Conservation (phyloP, 768 basidiomycete species). For the Leccinum variicolor region DNA sequence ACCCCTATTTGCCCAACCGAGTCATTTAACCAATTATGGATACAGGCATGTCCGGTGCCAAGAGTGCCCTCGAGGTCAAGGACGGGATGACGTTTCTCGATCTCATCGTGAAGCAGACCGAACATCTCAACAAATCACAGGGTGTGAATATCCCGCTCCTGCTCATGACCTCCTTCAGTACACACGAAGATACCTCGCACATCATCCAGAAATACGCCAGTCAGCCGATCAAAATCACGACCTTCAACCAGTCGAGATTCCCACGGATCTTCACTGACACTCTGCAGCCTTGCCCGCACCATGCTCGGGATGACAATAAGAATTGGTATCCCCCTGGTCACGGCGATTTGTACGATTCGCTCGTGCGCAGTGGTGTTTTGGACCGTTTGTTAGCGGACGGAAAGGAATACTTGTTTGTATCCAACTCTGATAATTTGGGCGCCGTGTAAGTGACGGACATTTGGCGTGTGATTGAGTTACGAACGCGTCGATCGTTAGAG, state of each 20-base stretch:
- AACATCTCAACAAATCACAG: constrained; percentile 85
- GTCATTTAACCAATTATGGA: neutral
- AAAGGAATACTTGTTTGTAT: constrained; percentile 96
- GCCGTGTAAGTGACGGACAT: constrained; percentile 60
- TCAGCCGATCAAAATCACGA: constrained; percentile 90
- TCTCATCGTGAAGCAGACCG: constrained; percentile 90
- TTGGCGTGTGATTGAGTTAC: constrained; percentile 1
- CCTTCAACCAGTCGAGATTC: constrained; percentile 92
- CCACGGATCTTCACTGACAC: constrained; percentile 91
- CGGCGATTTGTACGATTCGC: constrained; percentile 93
- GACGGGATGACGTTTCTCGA: constrained; percentile 98
- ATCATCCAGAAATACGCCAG: constrained; percentile 97
- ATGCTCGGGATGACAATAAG: constrained; percentile 79
- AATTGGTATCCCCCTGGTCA: constrained; percentile 98
- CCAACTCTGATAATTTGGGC: constrained; percentile 96
- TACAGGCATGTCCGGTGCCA: constrained; percentile 78
- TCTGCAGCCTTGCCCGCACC: constrained; percentile 78
- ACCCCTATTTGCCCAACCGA: neutral
- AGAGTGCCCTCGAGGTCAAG: constrained; percentile 93
- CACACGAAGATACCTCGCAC: constrained; percentile 91
- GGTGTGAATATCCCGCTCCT: constrained; percentile 93
- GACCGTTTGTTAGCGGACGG: constrained; percentile 87
- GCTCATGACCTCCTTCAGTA: constrained; percentile 99
- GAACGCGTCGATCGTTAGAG: constrained; percentile 37
- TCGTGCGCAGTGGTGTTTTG: constrained; percentile 86